Evolutionary conservation across 2,329 filamentous ascomycete genomes (phyloP), one percentile per base, ranked within the genome.

Genomic region (Ceratocystis huliohia): DNA sequence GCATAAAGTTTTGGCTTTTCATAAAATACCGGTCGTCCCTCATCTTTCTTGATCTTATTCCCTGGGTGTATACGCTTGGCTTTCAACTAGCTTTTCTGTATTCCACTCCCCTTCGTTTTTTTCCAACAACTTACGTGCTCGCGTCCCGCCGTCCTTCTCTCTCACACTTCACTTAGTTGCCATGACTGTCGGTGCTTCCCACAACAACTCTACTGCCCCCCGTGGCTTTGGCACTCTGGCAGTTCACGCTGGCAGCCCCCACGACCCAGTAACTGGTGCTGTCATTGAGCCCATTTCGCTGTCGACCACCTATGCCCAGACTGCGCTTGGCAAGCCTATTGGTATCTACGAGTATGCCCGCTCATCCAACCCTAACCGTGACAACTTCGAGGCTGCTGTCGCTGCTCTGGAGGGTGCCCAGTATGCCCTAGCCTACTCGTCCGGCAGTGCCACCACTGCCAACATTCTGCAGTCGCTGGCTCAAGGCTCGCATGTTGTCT

Each of bases 251-350:
- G 94, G 94, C 69, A 84, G 91, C 56, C 90, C 90, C 72, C 89
- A 95, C 75, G 94, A 99, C 78, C 89, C 93, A 61, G 80, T 84
- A 50, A 99, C 93, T 28, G 94, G 94, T 70, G 94, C 94, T 71
- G 94, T 99, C 72, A 99, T 99, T 75, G 91, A 94, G 77, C 79
- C 94, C 72, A 96, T 99, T 75, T 96, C 93, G 8, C 85, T 99
- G 28, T 96, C 92, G 28, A 97, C 94, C 17, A 99, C 94, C 5
- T 99, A 93, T 74, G 91, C 89, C n/a, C 94, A 99, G 79, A 87
- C 85, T 15, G 84, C 85, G 13, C 91, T 96, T 25, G 94, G 93
- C 70, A 85, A 88, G 76, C 94, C 94, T 1, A 80, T 97, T 37
- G 94, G 94, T 73, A 79, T 80, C 69, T 96, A 92, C 78, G 94